Evolutionary conservation across 1,284 basidiomycete genomes (phyloP), one percentile per base, ranked within the genome.

Genomic region (Tilletia walkeri): DNA sequence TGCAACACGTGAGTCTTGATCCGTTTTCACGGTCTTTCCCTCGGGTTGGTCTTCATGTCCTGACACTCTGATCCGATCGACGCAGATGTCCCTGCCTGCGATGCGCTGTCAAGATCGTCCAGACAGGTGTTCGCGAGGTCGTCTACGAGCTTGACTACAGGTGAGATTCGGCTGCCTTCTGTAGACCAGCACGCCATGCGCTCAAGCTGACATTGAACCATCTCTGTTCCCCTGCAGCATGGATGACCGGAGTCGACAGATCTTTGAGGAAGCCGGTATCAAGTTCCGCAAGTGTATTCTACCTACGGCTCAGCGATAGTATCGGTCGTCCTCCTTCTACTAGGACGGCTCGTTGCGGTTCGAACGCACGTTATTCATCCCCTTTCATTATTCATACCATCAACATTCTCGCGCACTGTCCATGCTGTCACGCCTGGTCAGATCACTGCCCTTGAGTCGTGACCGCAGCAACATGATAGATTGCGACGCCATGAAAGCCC

Each of bases 51-150:
- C 24, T 30, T 30, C 24, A 30, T 30, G 24, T 30, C 24, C 47
- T 18, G 4, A 45, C 34, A 16, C 34, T 24, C 24, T 18, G 9
- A 6, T 30, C n/a, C 10, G 48, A 24, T 30, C 24, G 34, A 49
- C 41, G 4, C 77, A 96, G 94, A n/a, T 98, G 96, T 80, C 96
- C 96, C 0, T 99, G 96, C 84, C 86, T 99, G 9, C 90, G 90
- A 74, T 99, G 96, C 82, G 94, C 94, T 0, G 91, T 98, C 83
- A 99, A 99, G 84, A 98, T 99, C 76, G 93, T 95, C 34, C 95
- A 99, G 83, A 92, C 91, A 56, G 95, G 95, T 3, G 91, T 99
- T 16, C 89, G 88, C 72, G 91, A 91, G 75, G 95, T 99, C 9
- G 92, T 99, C 4, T 99, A 99, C 84, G 95, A 95, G 84, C 86